Conservation (phyloP, 2,329 filamentous ascomycete species). For the Penicillium decumbens region DNA sequence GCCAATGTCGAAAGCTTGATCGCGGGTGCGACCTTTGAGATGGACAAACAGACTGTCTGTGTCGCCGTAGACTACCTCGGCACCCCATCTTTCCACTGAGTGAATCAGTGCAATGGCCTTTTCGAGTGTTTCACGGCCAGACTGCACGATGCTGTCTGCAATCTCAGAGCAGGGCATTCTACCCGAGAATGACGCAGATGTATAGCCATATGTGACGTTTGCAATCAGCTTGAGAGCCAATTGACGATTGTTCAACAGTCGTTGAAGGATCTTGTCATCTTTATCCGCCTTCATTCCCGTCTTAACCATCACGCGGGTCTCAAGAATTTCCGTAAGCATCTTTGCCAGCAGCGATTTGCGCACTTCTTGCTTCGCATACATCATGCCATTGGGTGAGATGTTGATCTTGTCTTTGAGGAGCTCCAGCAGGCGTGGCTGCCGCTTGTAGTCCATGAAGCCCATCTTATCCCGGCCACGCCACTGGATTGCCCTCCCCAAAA, state of each 20-base stretch:
- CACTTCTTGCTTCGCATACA: constrained; percentile 81
- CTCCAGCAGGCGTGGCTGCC: constrained; percentile 68
- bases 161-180: constrained; percentile 98
- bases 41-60: constrained; percentile 93
- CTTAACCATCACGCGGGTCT: constrained; percentile 97
- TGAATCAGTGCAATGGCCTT: constrained; percentile 91
- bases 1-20: constrained; percentile 87
- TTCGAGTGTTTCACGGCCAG: constrained; percentile 88
- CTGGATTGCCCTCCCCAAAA: constrained; percentile 74
- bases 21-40: constrained; percentile 77
- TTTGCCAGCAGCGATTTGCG: constrained; percentile 88
- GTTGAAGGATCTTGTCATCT: constrained; percentile 78
- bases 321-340: constrained; percentile 93
- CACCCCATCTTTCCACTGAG: constrained; percentile 78
- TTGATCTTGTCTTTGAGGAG: constrained; percentile 82
- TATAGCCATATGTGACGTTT: constrained; percentile 99
- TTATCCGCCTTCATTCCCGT: constrained; percentile 92
- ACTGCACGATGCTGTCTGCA: constrained; percentile 96
- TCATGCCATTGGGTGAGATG: constrained; percentile 91
- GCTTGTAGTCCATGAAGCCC: constrained; percentile 83
- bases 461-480: constrained; percentile 94
- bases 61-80: constrained; percentile 96
- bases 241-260: constrained; percentile 86
- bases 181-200: constrained; percentile 92
- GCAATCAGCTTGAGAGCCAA: constrained; percentile 91